phyloP scores from a whole-genome alignment of 805 yeast genomes.

The Candida mattraensis region DNA sequence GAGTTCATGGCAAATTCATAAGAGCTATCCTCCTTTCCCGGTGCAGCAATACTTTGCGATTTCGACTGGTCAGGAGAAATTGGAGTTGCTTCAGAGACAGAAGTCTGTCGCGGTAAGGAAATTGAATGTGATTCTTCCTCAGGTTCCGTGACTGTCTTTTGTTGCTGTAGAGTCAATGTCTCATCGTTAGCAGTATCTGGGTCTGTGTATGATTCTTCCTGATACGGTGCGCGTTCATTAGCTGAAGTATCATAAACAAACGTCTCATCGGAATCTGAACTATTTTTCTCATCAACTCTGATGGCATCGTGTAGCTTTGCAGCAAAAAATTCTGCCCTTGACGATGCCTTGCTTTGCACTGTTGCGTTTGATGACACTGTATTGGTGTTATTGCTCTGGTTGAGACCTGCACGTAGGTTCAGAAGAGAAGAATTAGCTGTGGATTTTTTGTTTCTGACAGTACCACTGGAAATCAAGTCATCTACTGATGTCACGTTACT shows the following conservation, averaged over 20 bases:
- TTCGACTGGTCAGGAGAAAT: background rate
- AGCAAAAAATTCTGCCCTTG: slow-evolving; percentile 91
- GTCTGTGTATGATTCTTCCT: slow-evolving; percentile 11
- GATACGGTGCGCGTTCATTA: slow-evolving; percentile 7
- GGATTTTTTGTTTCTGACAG: slow-evolving; percentile 16
- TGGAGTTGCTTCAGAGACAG: too few species aligned
- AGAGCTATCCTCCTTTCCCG: slow-evolving; percentile 10
- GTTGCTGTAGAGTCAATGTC: slow-evolving; percentile 12
- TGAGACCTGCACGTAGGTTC: slow-evolving; percentile 26
- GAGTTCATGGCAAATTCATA: slow-evolving; percentile 12
- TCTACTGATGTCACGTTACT: slow-evolving; percentile 7
- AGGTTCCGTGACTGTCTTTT: slow-evolving; percentile 7
- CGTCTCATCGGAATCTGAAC: slow-evolving; percentile 87
- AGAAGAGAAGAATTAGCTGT: slow-evolving; percentile 26
- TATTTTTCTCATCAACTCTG: slow-evolving; percentile 70
- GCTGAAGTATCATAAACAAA: slow-evolving; percentile 79
- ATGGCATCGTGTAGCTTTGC: slow-evolving; percentile 94
- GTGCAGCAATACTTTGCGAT: slow-evolving; percentile 1
- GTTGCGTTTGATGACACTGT: slow-evolving; percentile 29
- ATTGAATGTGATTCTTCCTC: background rate
- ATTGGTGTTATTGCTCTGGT: slow-evolving; percentile 19
- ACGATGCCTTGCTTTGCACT: slow-evolving; percentile 49
- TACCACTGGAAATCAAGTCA: slow-evolving; percentile 3
- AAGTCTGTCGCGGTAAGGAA: too few species aligned
- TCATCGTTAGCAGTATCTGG: slow-evolving; percentile 27